Evolutionary conservation across 2,329 filamentous ascomycete species (phyloP), one percentile per base, ranked within the genome.

Genomic region (Atkinsonella texensis): DNA sequence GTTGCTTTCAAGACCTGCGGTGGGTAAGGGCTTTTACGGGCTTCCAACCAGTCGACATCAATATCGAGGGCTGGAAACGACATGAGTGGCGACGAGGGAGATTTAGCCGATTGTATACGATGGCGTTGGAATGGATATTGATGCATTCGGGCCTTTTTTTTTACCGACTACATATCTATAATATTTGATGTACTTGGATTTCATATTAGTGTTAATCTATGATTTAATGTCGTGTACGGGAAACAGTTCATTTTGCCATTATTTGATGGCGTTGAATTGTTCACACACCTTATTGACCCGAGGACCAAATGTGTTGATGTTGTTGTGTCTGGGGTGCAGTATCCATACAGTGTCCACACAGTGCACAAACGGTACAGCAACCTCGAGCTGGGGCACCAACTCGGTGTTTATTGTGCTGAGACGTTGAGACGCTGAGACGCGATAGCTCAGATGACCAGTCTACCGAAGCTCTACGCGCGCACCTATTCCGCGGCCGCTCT

Each of bases 331-430:
- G n/a, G n/a, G n/a, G n/a, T n/a, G n/a, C n/a, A n/a, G n/a, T n/a
- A n/a, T n/a, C n/a, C n/a, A n/a, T n/a, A n/a, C 41, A 28, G 41
- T 43, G 17, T 12, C 0, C 18, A 0, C 0, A 43, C 11, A 28
- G 41, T 43, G 6, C 18, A 13, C 10, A 23, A 15, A 43, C 41
- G 9, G 18, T 28, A 23, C 18, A 9, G 18, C 12, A 11, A 8
- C 18, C 39, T 17, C 39, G 18, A 41, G 39, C 15, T 17, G 39
- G 10, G 39, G 11, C 39, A 17, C 9, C n/a, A 41, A 17, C 39
- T 17, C 18, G 8, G n/a, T 11, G 39, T 17, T 41, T n/a, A 28
- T 28, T 28, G 7, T 28, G 28, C 28, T 28, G 5, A 28, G 28
- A 28, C 28, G 28, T 8, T 28, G 5, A 28, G 28, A 28, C 28